Percentiles rank a stretch among this genome's conserved stretches.
These are phyloP conservation scores for Neotropicomus parvogracilis DNA, from an alignment of 1,284 basidiomycete species.

Conservation along the genomic window DNA sequence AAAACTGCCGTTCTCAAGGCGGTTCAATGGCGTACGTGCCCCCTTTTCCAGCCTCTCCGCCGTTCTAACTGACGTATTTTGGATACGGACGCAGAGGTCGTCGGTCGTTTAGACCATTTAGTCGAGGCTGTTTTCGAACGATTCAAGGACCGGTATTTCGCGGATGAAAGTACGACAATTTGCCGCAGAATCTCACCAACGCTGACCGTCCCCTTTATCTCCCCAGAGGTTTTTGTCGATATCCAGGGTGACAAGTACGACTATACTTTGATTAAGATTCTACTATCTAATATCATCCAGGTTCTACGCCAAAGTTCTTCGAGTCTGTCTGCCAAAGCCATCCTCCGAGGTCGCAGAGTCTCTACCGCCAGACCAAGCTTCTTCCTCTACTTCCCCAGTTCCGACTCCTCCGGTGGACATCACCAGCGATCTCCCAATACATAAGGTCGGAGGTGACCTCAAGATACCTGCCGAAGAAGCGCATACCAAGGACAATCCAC, in stretches of 20 bases:
- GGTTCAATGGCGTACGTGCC: slow-evolving; percentile 90
- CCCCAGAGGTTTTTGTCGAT: slow-evolving; percentile 77
- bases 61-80: slow-evolving; percentile 15
- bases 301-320: slow-evolving; percentile 73
- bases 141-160: slow-evolving; percentile 93
- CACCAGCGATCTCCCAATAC: slow-evolving; percentile 46
- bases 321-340: slow-evolving; percentile 68
- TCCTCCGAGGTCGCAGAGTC: slow-evolving; percentile 44
- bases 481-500: slow-evolving; percentile 71
- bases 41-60: slow-evolving; percentile 20
- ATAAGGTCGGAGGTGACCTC: slow-evolving; percentile 78
- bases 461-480: slow-evolving; percentile 72
- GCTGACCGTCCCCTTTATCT: slow-evolving; percentile 25
- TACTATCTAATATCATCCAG: slow-evolving; percentile 40
- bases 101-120: slow-evolving; percentile 91
- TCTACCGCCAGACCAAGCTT: slow-evolving; percentile 31
- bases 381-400: slow-evolving; percentile 30
- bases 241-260: slow-evolving; percentile 76
- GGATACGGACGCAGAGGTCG: slow-evolving; percentile 66
- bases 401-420: slow-evolving; percentile 33
- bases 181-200: slow-evolving; percentile 5
- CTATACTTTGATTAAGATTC: slow-evolving; percentile 21
- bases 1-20: slow-evolving; percentile 88
- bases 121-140: slow-evolving; percentile 94
- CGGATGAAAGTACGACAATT: slow-evolving; percentile 73